Percentiles rank a stretch among this genome's conserved stretches.
Conservation (phyloP, 148 eudicot genomes). For the Nepenthes mirabilis region DNA sequence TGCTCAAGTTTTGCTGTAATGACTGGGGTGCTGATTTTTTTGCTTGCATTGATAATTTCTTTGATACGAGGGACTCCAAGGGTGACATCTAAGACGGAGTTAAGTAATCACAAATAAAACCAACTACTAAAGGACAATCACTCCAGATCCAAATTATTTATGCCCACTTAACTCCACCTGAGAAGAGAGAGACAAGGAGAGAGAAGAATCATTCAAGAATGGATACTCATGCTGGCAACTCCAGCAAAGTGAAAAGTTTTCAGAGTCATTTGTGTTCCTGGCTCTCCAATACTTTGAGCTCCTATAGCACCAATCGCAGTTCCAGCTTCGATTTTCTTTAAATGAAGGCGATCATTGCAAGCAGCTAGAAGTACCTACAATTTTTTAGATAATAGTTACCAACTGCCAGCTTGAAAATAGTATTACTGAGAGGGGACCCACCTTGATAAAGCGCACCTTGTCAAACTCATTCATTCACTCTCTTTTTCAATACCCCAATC, state of each 20-base stretch:
- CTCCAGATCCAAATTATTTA: neutral
- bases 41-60: slow-evolving; percentile 81
- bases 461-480: no score
- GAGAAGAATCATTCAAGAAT: slow-evolving; percentile 3
- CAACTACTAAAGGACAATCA: neutral
- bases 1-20: slow-evolving; percentile 53
- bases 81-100: slow-evolving; percentile 72
- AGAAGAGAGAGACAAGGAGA: neutral
- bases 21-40: slow-evolving; percentile 85
- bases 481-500: no score
- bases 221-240: slow-evolving; percentile 99
- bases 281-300: slow-evolving; percentile 99
- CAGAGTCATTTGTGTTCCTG: slow-evolving; percentile 97
- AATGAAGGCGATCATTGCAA: slow-evolving; percentile 69
- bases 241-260: slow-evolving; percentile 99
- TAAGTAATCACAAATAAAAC: slow-evolving; percentile 20
- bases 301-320: slow-evolving; percentile 96
- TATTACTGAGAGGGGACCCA: no score
- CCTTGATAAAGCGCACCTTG: no score
- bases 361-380: slow-evolving; percentile 65
- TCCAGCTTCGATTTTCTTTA: slow-evolving; percentile 78
- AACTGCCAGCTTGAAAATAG: no score
- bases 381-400: no score
- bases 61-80: slow-evolving; percentile 97
- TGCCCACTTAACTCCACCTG: neutral